A percentile compares a stretch with the other conserved stretches of the same genome.
Evolutionary conservation across 306 rosid genomes (phyloP).

Genomic region (Clitoria ternatea): DNA sequence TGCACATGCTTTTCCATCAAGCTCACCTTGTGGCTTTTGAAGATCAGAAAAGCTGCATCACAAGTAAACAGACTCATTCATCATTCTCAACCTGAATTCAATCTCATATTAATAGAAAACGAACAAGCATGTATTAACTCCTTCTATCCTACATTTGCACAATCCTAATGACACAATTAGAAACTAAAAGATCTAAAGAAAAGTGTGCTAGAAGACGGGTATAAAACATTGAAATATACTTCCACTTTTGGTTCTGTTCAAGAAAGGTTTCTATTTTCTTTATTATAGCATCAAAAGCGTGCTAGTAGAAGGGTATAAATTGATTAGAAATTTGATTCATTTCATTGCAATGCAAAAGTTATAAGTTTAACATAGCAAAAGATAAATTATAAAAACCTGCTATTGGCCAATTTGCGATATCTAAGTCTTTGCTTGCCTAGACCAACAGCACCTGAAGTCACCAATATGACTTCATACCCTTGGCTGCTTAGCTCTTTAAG

Average conservation of each 20-base stretch:
- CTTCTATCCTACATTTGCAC: not conserved
- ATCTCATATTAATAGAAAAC: not conserved
- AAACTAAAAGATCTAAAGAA: not conserved
- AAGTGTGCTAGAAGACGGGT: not conserved
- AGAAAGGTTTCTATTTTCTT: not conserved
- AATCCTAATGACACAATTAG: not conserved
- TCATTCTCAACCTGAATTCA: not conserved
- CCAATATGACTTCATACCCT: slow-evolving; percentile 90
- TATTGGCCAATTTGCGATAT: slow-evolving; percentile 81
- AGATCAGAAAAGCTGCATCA: slow-evolving; percentile 86
- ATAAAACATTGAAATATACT: not conserved
- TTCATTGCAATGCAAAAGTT: not conserved
- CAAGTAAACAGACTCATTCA: slow-evolving; percentile 4
- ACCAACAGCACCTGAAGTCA: slow-evolving; percentile 96
- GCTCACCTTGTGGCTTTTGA: slow-evolving; percentile 66
- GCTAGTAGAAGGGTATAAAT: no score
- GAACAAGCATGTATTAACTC: not conserved
- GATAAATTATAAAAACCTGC: slow-evolving; percentile 55
- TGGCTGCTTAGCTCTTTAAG: slow-evolving; percentile 69
- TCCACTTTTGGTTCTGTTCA: not conserved
- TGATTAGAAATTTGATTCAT: not conserved
- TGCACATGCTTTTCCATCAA: slow-evolving; percentile 95
- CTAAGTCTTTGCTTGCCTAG: slow-evolving; percentile 88
- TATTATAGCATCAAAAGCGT: not conserved
- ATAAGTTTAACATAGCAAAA: not conserved